These are phyloP conservation scores for Hydrangea macrophylla DNA, from an alignment of 148 eudicot genomes.

Conservation along the genomic window DNA sequence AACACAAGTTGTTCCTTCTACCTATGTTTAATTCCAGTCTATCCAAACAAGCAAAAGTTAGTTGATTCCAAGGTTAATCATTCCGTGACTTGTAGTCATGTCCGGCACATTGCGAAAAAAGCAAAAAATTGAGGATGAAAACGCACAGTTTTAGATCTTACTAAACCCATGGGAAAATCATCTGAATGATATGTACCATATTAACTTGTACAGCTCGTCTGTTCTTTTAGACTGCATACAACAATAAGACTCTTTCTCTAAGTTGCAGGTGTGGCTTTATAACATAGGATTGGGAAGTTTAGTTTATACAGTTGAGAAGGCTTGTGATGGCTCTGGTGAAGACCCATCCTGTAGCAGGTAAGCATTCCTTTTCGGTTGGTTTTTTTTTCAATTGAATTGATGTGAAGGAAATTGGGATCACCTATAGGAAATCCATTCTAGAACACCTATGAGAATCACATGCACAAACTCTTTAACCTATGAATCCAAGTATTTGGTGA, in stretches of 20 bases:
- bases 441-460: too few species aligned
- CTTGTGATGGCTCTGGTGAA: constrained; percentile 90
- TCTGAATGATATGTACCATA: not conserved
- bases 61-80: not conserved
- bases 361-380: not conserved
- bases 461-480: too few species aligned
- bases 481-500: too few species aligned
- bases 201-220: not conserved
- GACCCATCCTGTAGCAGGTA: constrained; percentile 95
- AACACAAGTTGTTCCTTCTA: not conserved
- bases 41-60: not conserved
- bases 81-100: not conserved
- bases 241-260: constrained; percentile 3
- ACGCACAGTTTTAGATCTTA: not conserved
- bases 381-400: too few species aligned
- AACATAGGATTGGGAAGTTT: constrained; percentile 59
- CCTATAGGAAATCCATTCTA: too few species aligned
- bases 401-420: too few species aligned
- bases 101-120: not conserved
- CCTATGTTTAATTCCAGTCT: too few species aligned
- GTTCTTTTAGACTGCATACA: not conserved
- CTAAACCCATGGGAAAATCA: not conserved
- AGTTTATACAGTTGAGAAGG: constrained; percentile 58
- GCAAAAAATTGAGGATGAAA: not conserved
- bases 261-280: constrained; percentile 80